Conservation (phyloP, 1,284 basidiomycete genomes). For the Somion occarium region DNA sequence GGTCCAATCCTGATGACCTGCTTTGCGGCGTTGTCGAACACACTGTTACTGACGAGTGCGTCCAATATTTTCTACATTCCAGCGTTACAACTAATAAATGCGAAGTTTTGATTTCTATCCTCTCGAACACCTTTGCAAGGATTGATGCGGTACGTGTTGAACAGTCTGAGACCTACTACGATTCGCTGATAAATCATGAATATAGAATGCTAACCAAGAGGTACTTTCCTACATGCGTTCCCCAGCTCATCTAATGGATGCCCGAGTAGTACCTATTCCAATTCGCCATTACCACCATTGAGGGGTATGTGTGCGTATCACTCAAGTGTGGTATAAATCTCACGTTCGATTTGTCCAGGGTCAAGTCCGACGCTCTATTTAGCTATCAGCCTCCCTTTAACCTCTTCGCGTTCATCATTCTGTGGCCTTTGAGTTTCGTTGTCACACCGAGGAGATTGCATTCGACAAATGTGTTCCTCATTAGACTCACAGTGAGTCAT, state of each 20-base stretch:
- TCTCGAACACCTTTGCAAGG: constrained; percentile 80
- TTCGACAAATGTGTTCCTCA: constrained; percentile 76
- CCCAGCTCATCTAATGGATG: neutral
- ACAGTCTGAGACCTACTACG: constrained; percentile 1
- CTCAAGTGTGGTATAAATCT: neutral
- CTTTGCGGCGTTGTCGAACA: constrained; percentile 81
- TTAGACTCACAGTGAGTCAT: constrained; percentile 59
- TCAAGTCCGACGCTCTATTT: constrained; percentile 87
- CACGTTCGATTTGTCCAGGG: constrained; percentile 36
- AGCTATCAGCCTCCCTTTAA: constrained; percentile 89
- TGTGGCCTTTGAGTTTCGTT: constrained; percentile 73
- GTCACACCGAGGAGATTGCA: constrained; percentile 73
- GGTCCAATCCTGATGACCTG: constrained; percentile 84
- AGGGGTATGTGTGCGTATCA: constrained; percentile 53
- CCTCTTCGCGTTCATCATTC: constrained; percentile 68
- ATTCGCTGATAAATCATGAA: constrained; percentile 5
- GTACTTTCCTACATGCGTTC: constrained; percentile 30
- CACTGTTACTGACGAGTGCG: constrained; percentile 75
- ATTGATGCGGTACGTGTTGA: constrained; percentile 63
- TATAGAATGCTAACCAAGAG: constrained; percentile 80
- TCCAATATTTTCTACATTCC: constrained; percentile 9
- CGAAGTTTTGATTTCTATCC: constrained; percentile 78
- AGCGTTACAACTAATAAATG: constrained; percentile 11
- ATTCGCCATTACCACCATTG: constrained; percentile 81
- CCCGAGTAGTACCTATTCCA: constrained; percentile 76